Base-by-base conservation (phyloP, 352 stramenopile species). In the Aphanomyces cochlioides region DNA sequence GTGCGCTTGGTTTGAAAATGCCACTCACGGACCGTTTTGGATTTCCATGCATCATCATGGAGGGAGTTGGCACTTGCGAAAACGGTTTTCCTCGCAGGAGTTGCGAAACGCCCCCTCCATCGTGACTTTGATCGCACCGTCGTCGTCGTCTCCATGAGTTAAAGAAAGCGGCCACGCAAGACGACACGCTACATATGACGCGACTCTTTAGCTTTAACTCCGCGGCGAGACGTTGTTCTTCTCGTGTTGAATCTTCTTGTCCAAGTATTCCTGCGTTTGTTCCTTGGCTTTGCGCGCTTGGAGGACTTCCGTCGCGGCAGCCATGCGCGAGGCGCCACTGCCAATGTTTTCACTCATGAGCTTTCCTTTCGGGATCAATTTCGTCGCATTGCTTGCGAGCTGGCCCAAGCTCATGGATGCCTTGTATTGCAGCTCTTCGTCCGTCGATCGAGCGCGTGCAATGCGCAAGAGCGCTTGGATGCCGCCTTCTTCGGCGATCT, bases 341-440 rank as follows among this genome's bases (percentile, higher is more conserved):
- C 87, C 87, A 45, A 94, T 50, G 64, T 36, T 39, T n/a, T 70
- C 64, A 39, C 48, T 70, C 3, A 28, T 53, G 19, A 61, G 47
- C 5, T 53, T 47, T 7, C 64, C 64, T 21, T 81, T 84, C 3
- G 84, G 82, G 56, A 96, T 67, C 50, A 92, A 82, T 45, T 86
- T 77, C 68, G 88, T 92, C n/a, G 88, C 80, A 56, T 98, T 98
- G 58, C 86, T 95, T 5, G 92, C 93, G n/a, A 98, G 73, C 56
- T 97, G 88, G 3, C 95, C 95, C 13, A 98, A 83, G 64, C 88
- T 96, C 7, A 98, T 78, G 13, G 92, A 95, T 5, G 94, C 92
- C 83, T 98, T 98, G 85, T 98, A 98, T 75, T 98, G 86, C 41
- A 98, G 77, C 74, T 98, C 89, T 61, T 98, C 93, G 75, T 98